A percentile compares a stretch with the other conserved stretches of the same genome.
Conservation (phyloP, 2,329 filamentous ascomycete species). For the Beauveria varroae region DNA sequence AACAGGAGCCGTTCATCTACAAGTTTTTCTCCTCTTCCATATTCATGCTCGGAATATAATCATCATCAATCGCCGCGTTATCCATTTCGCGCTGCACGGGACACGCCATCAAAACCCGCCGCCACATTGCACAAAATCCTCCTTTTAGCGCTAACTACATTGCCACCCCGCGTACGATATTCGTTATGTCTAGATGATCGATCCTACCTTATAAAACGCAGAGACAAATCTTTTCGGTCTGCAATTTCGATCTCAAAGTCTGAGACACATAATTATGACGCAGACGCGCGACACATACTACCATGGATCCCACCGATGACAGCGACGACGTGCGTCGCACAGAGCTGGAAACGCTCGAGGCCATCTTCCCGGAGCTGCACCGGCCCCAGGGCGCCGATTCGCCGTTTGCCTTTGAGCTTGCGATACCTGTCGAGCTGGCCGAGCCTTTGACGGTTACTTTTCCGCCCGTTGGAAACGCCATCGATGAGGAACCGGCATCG, state of each 20-base stretch:
- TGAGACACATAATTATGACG: constrained; percentile 3
- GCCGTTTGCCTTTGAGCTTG: constrained; percentile 44
- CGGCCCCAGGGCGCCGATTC: constrained; percentile 31
- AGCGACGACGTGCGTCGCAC: constrained; percentile 9
- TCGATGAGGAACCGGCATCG: constrained; percentile 9
- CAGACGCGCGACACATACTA: background rate
- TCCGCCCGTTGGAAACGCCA: constrained; percentile 31
- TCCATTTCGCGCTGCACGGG: background rate
- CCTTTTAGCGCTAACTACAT: background rate
- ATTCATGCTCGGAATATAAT: background rate
- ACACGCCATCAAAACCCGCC: background rate
- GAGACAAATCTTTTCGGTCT: background rate
- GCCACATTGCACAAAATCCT: constrained; percentile 1
- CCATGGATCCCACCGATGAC: constrained; percentile 10
- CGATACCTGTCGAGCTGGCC: constrained; percentile 49
- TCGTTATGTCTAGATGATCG: background rate
- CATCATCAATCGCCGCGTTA: background rate
- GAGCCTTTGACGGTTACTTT: constrained; percentile 51
- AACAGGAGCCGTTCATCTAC: background rate
- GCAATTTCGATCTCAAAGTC: no score
- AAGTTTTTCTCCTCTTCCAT: background rate
- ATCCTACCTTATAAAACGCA: background rate
- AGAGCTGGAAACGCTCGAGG: constrained; percentile 20
- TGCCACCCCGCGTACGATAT: background rate
- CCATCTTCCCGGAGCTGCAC: constrained; percentile 61